phyloP scores from a whole-genome alignment of 345 rosid genomes.

The Heritiera littoralis region DNA sequence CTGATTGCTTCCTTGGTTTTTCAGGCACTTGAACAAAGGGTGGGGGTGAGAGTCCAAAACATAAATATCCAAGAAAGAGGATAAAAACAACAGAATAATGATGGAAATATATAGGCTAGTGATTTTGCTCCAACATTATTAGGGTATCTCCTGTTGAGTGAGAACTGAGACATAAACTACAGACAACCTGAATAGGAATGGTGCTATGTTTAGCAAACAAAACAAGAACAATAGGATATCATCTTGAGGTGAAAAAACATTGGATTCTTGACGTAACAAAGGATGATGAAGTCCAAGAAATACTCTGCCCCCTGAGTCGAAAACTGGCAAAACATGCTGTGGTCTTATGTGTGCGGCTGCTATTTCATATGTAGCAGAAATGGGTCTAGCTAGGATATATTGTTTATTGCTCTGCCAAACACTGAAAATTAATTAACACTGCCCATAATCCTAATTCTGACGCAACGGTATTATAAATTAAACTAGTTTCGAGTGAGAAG shows the following conservation, averaged over 20 bases:
- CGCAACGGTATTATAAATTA: neutral
- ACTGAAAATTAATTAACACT: neutral
- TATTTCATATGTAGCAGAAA: constrained; percentile 10
- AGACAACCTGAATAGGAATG: constrained; percentile 10
- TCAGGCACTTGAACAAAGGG: neutral
- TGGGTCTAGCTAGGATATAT: constrained; percentile 7
- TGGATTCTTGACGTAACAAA: constrained; percentile 21
- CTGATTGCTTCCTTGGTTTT: neutral
- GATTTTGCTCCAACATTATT: constrained; percentile 15
- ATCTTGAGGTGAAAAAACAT: constrained; percentile 1
- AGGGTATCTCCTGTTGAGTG: constrained; percentile 13
- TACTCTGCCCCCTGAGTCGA: constrained; percentile 24
- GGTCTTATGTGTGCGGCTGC: constrained; percentile 19
- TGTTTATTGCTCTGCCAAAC: neutral
- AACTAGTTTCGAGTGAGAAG: neutral
- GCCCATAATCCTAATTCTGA: neutral
- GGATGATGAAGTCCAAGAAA: constrained; percentile 16
- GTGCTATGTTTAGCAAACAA: constrained; percentile 16
- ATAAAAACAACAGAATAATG: neutral
- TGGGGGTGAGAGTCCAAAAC: neutral
- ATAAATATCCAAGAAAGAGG: constrained; percentile 20
- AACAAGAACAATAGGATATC: constrained; percentile 14
- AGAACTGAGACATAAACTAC: constrained; percentile 21
- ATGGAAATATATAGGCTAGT: neutral
- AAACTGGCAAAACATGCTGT: constrained; percentile 27